phyloP scores from a whole-genome alignment of 2,329 filamentous ascomycete genomes.

The Eutypella sp. region DNA sequence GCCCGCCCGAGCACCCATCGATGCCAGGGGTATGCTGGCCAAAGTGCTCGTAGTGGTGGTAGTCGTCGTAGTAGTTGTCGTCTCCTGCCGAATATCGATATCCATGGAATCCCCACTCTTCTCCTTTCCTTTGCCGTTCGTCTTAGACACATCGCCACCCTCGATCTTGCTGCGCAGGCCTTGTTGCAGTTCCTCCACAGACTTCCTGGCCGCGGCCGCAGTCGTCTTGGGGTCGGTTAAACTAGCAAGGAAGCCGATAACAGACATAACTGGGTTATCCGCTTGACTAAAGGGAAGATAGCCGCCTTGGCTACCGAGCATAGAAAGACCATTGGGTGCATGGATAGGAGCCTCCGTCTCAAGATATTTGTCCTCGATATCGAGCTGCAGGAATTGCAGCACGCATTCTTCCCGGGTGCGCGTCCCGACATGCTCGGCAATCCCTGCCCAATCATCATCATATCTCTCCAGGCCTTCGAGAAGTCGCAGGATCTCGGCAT shows the following conservation, averaged over 20 bases:
- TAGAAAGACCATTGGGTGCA: constrained; percentile 53
- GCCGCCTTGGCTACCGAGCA: constrained; percentile 69
- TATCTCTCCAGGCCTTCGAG: constrained; percentile 89
- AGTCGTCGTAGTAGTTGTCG: constrained; percentile 46
- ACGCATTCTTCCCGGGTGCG: constrained; percentile 94
- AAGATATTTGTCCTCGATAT: constrained; percentile 96
- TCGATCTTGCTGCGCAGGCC: constrained; percentile 76
- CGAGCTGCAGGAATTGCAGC: constrained; percentile 89
- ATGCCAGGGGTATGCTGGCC: constrained; percentile 76
- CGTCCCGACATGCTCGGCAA: constrained; percentile 87
- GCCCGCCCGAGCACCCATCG: constrained; percentile 78
- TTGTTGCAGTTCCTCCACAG: constrained; percentile 79
- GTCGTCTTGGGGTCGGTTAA: constrained; percentile 87
- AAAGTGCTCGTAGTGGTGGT: constrained; percentile 47
- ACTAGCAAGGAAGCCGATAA: constrained; percentile 88
- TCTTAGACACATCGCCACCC: constrained; percentile 40
- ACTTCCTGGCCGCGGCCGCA: constrained; percentile 83
- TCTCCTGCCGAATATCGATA: constrained; percentile 51
- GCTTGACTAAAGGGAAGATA: constrained; percentile 85
- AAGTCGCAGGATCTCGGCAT: constrained; percentile 81
- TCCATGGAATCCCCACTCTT: constrained; percentile 58
- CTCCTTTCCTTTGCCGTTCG: constrained; percentile 55
- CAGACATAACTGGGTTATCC: constrained; percentile 95
- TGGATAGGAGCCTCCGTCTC: constrained; percentile 63
- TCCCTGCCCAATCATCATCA: constrained; percentile 92